Evolutionary conservation across 1,284 basidiomycete genomes (phyloP).

Genomic region (Trichosporon inkin): DNA sequence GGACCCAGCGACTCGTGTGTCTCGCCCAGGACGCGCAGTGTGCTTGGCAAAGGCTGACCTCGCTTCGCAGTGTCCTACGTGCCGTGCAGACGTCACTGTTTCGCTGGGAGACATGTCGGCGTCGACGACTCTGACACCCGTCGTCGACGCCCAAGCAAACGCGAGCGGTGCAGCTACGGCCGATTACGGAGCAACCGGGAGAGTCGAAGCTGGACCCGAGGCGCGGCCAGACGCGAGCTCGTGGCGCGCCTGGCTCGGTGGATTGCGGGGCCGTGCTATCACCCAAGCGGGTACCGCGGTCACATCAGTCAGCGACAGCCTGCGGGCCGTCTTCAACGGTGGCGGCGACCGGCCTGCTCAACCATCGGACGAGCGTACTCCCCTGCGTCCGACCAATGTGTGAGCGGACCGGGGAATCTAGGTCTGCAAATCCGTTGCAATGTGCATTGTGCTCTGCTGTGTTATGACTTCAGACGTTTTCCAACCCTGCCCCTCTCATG

Average conservation of each 20-base stretch:
- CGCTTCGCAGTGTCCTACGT: constrained; percentile 69
- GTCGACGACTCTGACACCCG: constrained; percentile 23
- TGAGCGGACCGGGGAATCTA: background rate
- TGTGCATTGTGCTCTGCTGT: background rate
- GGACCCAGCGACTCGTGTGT: too few species aligned
- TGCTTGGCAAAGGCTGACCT: background rate
- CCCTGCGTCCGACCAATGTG: background rate
- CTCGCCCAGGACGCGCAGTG: too few species aligned
- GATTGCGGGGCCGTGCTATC: background rate
- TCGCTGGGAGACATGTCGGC: constrained; percentile 46
- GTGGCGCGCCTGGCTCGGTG: constrained; percentile 6
- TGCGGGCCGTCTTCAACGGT: constrained; percentile 9
- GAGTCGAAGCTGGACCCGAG: background rate
- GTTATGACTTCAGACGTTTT: background rate
- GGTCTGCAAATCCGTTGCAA: background rate
- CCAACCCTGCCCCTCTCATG: too few species aligned
- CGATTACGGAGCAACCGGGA: constrained; percentile 9
- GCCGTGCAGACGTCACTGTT: constrained; percentile 79
- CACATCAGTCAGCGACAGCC: constrained; percentile 6
- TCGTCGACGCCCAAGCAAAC: constrained; percentile 14
- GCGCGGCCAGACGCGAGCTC: background rate
- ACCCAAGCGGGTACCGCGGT: constrained; percentile 10
- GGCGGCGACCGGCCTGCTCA: background rate
- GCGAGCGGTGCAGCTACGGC: background rate
- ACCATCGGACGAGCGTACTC: constrained; percentile 11